Conservation (phyloP, 306 rosid species). For the Clitoria ternatea region DNA sequence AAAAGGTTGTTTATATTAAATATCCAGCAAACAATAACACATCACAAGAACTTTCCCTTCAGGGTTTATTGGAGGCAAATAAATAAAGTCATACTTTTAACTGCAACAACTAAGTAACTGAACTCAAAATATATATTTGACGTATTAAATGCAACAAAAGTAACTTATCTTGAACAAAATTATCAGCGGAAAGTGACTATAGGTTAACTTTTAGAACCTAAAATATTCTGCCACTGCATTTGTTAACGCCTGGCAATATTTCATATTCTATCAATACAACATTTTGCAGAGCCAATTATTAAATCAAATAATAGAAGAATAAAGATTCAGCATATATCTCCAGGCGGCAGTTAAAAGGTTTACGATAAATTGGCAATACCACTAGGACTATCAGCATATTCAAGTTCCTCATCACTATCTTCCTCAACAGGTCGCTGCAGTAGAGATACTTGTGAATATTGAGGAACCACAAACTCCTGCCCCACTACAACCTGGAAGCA, state of each 20-base stretch:
- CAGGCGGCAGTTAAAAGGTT: slow-evolving; percentile 21
- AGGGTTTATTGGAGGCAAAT: not conserved
- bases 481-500: slow-evolving; percentile 79
- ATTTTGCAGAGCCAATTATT: slow-evolving; percentile 3
- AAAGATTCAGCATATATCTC: not conserved
- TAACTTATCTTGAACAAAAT: not conserved
- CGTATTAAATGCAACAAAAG: not conserved
- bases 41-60: not conserved
- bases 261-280: not conserved
- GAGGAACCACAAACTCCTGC: slow-evolving; percentile 69
- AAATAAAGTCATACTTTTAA: not conserved
- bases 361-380: slow-evolving; percentile 49
- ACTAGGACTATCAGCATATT: slow-evolving; percentile 83
- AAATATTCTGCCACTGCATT: not conserved
- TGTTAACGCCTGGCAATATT: slow-evolving; percentile 1
- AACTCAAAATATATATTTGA: not conserved
- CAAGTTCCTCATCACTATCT: slow-evolving; percentile 98
- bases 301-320: slow-evolving; percentile 1
- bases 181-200: not conserved
- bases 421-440: slow-evolving; percentile 77
- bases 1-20: not conserved
- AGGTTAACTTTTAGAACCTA: not conserved
- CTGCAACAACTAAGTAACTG: not conserved
- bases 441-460: slow-evolving; percentile 80
- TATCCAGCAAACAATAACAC: not conserved